phyloP scores from a whole-genome alignment of 2,329 filamentous ascomycete species.

The Xylaria sp. region DNA sequence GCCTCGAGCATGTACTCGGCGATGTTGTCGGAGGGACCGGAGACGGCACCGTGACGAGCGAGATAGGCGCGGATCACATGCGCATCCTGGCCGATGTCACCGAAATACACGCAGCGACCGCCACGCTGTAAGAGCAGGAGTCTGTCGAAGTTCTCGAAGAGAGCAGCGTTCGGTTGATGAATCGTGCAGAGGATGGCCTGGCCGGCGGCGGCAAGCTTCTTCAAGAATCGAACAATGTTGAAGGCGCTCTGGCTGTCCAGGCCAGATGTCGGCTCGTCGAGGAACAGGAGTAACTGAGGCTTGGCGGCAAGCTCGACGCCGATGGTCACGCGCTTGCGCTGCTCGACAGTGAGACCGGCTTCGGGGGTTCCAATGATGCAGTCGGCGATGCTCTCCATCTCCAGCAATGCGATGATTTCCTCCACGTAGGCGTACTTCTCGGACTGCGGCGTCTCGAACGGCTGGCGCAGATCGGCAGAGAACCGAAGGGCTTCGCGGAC shows the following conservation, averaged over 20 bases:
- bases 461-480: constrained; percentile 56
- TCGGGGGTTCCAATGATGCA: constrained; percentile 56
- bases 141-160: constrained; percentile 85
- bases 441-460: constrained; percentile 45
- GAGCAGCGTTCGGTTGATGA: constrained; percentile 78
- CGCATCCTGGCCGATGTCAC: constrained; percentile 74
- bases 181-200: constrained; percentile 90
- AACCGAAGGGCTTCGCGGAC: constrained; percentile 60
- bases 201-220: constrained; percentile 69
- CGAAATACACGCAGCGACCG: constrained; percentile 79
- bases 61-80: constrained; percentile 62
- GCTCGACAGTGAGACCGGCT: constrained; percentile 64
- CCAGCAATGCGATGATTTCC: constrained; percentile 53
- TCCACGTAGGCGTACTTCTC: constrained; percentile 58
- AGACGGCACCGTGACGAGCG: constrained; percentile 54
- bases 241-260: constrained; percentile 68
- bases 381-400: constrained; percentile 55
- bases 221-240: constrained; percentile 73
- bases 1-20: constrained; percentile 83
- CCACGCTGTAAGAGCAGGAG: constrained; percentile 73
- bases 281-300: constrained; percentile 68
- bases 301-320: constrained; percentile 85
- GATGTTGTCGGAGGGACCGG: constrained; percentile 51
- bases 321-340: constrained; percentile 76
- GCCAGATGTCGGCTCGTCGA: constrained; percentile 74